These are phyloP conservation scores for Cercis canadensis DNA, from an alignment of 306 rosid genomes.

Conservation along the genomic window DNA sequence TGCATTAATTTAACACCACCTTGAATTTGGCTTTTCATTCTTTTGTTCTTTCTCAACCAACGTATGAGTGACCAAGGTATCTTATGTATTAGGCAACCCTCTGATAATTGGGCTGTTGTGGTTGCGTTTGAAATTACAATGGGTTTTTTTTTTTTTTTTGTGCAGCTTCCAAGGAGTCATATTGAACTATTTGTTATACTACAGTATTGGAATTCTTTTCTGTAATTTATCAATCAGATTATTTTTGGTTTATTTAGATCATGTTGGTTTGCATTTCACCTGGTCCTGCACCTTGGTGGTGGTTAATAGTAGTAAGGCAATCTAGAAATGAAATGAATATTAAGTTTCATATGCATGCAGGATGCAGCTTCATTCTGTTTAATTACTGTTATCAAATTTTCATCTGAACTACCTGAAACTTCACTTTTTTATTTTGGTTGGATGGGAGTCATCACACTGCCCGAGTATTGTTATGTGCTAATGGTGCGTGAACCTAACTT, in stretches of 20 bases:
- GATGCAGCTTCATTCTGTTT: constrained; percentile 8
- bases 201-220: constrained; percentile 40
- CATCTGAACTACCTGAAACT: not conserved
- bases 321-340: constrained; percentile 16
- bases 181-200: constrained; percentile 22
- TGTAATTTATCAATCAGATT: constrained; percentile 27
- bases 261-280: not conserved
- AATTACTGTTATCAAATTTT: not conserved
- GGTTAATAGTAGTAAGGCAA: constrained; percentile 5
- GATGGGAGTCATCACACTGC: constrained; percentile 15
- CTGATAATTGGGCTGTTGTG: not conserved
- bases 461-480: constrained; percentile 24
- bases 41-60: not conserved
- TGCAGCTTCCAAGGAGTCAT: no score
- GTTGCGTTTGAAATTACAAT: not conserved
- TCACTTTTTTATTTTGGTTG: constrained; percentile 14
- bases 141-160: no score
- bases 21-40: not conserved
- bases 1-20: constrained; percentile 9
- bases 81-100: constrained; percentile 7
- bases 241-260: no score
- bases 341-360: not conserved
- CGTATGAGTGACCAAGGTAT: not conserved
- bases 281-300: not conserved
- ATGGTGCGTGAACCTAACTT: constrained; percentile 38